A percentile compares a stretch with the other conserved stretches of the same genome.
Conservation (phyloP, 2,329 filamentous ascomycete species). For the Amauroascus verrucosus region DNA sequence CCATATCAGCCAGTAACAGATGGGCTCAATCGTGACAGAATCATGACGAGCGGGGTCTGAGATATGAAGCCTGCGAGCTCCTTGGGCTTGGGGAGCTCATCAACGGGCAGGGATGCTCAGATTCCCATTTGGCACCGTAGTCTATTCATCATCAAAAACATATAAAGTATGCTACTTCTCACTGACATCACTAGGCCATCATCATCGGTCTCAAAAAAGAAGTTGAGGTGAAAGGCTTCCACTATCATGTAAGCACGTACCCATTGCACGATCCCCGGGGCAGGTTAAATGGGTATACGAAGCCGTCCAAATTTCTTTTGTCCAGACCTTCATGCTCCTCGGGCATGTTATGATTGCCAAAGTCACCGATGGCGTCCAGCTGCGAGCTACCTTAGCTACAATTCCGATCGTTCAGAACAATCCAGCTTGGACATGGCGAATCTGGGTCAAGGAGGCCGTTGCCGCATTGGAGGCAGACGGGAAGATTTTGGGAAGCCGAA, state of each 20-base stretch:
- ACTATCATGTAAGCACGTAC: neutral
- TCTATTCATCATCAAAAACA: no score
- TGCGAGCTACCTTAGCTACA: constrained; percentile 26
- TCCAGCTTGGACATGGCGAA: constrained; percentile 32
- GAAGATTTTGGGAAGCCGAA: constrained; percentile 28
- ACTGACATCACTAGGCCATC: constrained; percentile 13
- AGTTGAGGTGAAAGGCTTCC: neutral
- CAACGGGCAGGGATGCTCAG: no score
- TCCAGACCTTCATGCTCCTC: constrained; percentile 25
- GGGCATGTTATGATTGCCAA: constrained; percentile 34
- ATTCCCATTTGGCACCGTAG: no score
- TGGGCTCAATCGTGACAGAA: no score
- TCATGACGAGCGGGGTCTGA: no score
- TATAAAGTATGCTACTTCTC: no score
- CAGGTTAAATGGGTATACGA: constrained; percentile 8
- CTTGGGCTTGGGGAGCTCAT: no score
- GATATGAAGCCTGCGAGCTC: no score
- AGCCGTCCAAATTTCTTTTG: constrained; percentile 1
- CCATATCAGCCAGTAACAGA: no score
- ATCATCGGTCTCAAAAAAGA: constrained; percentile 11
- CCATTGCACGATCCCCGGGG: neutral
- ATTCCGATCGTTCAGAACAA: constrained; percentile 29
- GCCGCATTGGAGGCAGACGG: constrained; percentile 27
- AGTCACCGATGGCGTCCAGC: constrained; percentile 26
- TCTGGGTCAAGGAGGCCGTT: constrained; percentile 33